Evolutionary conservation across 2,329 filamentous ascomycete genomes (phyloP).

Genomic region (Westerdykella aurantiaca): DNA sequence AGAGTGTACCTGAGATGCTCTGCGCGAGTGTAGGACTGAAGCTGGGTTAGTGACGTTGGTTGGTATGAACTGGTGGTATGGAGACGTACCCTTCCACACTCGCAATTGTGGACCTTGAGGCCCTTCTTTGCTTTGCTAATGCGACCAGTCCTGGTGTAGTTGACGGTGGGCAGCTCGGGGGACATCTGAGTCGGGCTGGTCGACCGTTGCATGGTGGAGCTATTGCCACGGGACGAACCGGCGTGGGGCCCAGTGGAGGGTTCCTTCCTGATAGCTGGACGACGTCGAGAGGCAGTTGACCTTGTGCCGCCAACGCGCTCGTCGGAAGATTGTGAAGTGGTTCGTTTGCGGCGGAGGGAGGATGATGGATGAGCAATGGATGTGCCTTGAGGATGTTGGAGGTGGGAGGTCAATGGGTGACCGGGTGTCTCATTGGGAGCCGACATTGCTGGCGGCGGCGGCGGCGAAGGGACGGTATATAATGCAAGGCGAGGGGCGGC

Average conservation of each 20-base stretch:
- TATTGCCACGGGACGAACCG: constrained; percentile 25
- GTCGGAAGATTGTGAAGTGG: constrained; percentile 24
- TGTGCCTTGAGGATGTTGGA: constrained; percentile 17
- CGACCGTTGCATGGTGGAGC: constrained; percentile 30
- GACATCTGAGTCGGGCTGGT: constrained; percentile 28
- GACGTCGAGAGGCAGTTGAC: constrained; percentile 19
- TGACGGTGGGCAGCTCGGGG: constrained; percentile 25
- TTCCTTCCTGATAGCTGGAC: constrained; percentile 20
- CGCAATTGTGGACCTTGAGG: constrained; percentile 42
- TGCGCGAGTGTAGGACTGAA: constrained; percentile 44
- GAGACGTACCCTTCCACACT: constrained; percentile 43
- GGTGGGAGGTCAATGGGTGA: constrained; percentile 24
- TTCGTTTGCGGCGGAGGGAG: constrained; percentile 14
- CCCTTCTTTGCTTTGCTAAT: constrained; percentile 47
- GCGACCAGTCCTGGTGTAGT: constrained; percentile 43
- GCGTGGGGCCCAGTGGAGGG: constrained; percentile 18
- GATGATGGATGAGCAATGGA: constrained; percentile 10
- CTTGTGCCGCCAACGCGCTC: constrained; percentile 19
- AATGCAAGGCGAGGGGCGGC: constrained; percentile 22
- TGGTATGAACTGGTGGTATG: background rate
- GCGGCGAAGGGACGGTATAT: constrained; percentile 28
- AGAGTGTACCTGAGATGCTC: constrained; percentile 42
- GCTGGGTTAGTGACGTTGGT: constrained; percentile 14
- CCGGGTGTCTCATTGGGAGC: constrained; percentile 28
- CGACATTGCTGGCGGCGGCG: constrained; percentile 23